Conservation (phyloP, 208 protist genomes). For the Novymonas esmeraldas region DNA sequence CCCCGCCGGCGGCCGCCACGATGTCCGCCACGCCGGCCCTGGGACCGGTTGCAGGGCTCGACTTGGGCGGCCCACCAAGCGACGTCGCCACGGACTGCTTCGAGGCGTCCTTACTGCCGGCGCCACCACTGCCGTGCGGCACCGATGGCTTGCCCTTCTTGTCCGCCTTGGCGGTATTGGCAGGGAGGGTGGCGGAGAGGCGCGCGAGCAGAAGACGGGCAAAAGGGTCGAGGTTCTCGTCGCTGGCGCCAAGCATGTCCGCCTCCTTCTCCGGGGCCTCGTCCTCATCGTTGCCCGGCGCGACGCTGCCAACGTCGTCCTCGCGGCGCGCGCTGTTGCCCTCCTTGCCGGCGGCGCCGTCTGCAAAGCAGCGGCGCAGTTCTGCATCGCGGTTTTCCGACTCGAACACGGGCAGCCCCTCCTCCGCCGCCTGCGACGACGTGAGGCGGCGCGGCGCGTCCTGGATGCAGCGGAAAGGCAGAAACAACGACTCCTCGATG, state of each 20-base stretch:
- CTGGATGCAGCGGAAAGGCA: slow-evolving; percentile 55
- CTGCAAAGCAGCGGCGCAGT: slow-evolving; percentile 36
- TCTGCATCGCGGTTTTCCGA: slow-evolving; percentile 36
- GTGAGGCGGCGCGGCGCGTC: slow-evolving; percentile 47
- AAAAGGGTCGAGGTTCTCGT: slow-evolving; percentile 35
- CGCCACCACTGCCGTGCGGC: neutral
- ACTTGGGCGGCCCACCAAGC: neutral
- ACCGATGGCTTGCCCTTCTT: slow-evolving; percentile 10
- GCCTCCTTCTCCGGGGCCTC: slow-evolving; percentile 4
- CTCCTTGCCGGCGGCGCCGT: slow-evolving; percentile 44
- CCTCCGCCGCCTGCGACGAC: slow-evolving; percentile 18
- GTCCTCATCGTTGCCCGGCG: slow-evolving; percentile 4
- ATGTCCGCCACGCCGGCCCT: slow-evolving; percentile 20
- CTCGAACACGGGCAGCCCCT: slow-evolving; percentile 29
- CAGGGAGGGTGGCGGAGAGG: slow-evolving; percentile 19
- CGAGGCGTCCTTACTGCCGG: slow-evolving; percentile 4
- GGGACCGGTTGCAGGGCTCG: slow-evolving; percentile 8
- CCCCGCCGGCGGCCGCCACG: slow-evolving; percentile 23
- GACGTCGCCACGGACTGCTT: neutral
- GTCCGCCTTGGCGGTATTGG: slow-evolving; percentile 11
- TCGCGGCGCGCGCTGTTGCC: slow-evolving; percentile 18
- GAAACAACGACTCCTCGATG: slow-evolving; percentile 65
- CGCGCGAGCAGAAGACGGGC: slow-evolving; percentile 30
- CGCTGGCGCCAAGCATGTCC: slow-evolving; percentile 13
- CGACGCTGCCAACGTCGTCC: slow-evolving; percentile 10